A percentile compares a stretch with the other conserved stretches of the same genome.
These are phyloP conservation scores for rapeseed (Brassica napus) DNA, from an alignment of 345 rosid genomes.

Conservation along the genomic window DNA sequence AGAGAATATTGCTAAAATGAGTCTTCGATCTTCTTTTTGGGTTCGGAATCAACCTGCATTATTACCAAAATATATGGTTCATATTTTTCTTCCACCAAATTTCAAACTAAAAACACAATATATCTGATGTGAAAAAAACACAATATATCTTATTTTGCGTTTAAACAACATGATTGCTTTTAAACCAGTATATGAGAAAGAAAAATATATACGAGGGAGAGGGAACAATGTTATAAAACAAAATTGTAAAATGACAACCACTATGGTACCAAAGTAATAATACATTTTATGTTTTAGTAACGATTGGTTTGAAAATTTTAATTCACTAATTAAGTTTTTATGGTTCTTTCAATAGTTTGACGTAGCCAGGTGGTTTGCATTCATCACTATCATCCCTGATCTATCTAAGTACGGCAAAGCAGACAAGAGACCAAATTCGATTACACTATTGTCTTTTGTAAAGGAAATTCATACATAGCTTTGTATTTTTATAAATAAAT, in stretches of 20 bases:
- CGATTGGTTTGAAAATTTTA: background rate
- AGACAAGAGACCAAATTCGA: background rate
- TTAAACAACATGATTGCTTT: too few relatives aligned
- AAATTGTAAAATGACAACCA: too few relatives aligned
- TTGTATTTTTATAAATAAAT: background rate
- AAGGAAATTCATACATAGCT: background rate
- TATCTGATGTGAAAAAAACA: too few relatives aligned
- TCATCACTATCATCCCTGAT: background rate
- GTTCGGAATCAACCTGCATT: background rate
- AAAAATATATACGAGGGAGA: too few relatives aligned
- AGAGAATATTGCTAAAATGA: background rate
- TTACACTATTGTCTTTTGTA: slow-evolving; percentile 14
- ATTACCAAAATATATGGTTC: background rate
- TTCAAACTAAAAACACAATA: background rate
- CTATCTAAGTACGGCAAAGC: slow-evolving; percentile 3
- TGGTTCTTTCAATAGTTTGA: background rate
- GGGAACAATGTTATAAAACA: too few relatives aligned
- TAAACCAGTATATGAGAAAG: too few relatives aligned
- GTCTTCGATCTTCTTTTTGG: background rate
- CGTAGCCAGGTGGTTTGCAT: background rate
- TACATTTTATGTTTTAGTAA: background rate
- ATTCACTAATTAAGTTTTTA: background rate
- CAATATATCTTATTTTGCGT: too few relatives aligned
- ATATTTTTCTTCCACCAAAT: too few relatives aligned
- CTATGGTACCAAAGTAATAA: background rate